Percentiles rank a stretch among this genome's conserved stretches.
Evolutionary conservation across 2,329 filamentous ascomycete genomes (phyloP).

Genomic region (Cladosporium sp.): DNA sequence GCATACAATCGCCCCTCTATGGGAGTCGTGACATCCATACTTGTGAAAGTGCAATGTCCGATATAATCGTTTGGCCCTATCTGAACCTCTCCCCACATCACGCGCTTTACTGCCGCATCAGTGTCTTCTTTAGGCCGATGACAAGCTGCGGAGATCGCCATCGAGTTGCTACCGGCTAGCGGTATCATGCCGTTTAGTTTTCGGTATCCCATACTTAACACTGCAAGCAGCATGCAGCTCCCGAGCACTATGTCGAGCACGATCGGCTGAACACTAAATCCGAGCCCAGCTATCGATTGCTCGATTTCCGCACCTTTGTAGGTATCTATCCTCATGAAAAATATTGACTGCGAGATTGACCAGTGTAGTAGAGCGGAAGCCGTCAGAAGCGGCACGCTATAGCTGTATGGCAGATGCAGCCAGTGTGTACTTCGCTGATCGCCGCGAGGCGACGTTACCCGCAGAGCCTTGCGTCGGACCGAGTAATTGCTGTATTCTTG

Average conservation of each 20-base stretch:
- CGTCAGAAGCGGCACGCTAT: constrained; percentile 40
- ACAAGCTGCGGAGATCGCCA: constrained; percentile 26
- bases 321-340: constrained; percentile 39
- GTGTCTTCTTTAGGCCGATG: constrained; percentile 23
- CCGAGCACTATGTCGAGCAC: constrained; percentile 11
- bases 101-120: constrained; percentile 23
- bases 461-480: constrained; percentile 34
- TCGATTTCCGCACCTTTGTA: constrained; percentile 20
- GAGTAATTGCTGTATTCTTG: constrained; percentile 50
- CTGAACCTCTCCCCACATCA: constrained; percentile 26
- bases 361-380: constrained; percentile 42
- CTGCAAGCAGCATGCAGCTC: constrained; percentile 11
- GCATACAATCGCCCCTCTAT: constrained; percentile 5
- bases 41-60: constrained; percentile 27
- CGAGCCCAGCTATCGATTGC: neutral
- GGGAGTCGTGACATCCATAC: constrained; percentile 14
- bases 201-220: constrained; percentile 18
- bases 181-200: constrained; percentile 23
- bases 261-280: constrained; percentile 12
- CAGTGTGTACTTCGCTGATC: constrained; percentile 46
- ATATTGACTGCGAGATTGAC: constrained; percentile 47
- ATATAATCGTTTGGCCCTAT: constrained; percentile 15
- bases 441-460: constrained; percentile 40
- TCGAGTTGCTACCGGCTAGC: constrained; percentile 23
- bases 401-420: constrained; percentile 42